A percentile compares a stretch with the other conserved stretches of the same genome.
These are phyloP conservation scores for Alloascoidea africana DNA, from an alignment of 805 yeast genomes.

Conservation along the genomic window DNA sequence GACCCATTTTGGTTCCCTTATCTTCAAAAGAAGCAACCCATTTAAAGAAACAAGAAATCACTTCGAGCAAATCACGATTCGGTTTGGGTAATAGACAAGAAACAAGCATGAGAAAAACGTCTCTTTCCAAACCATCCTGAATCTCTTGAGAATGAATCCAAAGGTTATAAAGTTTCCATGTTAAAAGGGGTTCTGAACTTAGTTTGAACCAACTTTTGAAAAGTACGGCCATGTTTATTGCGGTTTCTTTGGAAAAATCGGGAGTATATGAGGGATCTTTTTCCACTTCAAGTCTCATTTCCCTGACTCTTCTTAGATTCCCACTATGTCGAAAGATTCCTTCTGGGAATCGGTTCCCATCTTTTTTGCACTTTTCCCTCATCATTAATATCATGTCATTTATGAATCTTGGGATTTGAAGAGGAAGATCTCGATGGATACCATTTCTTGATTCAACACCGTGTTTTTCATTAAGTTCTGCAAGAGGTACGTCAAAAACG, in stretches of 20 bases:
- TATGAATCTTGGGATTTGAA: conserved; percentile 70
- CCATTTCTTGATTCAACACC: conserved; percentile 83
- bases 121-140: conserved; percentile 28
- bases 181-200: conserved; percentile 80
- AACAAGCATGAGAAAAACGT: conserved; percentile 41
- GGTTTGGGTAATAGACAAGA: conserved; percentile 70
- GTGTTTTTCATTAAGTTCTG: conserved; percentile 43
- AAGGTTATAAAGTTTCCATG: conserved; percentile 55
- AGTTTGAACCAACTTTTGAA: conserved; percentile 85
- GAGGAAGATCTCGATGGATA: conserved; percentile 65
- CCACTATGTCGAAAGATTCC: conserved; percentile 96
- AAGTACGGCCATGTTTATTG: conserved; percentile 87
- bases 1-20: conserved; percentile 89
- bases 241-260: conserved; percentile 57
- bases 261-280: conserved; percentile 57
- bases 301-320: conserved; percentile 69
- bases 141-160: conserved; percentile 61
- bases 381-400: conserved; percentile 78
- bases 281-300: conserved; percentile 61
- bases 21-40: conserved; percentile 96
- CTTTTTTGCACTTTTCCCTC: conserved; percentile 85
- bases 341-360: conserved; percentile 75
- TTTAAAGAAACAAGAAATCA: conserved; percentile 66
- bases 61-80: conserved; percentile 79
- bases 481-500: conserved; percentile 73